These are phyloP conservation scores for Moringa oleifera DNA, from an alignment of 345 rosid species.

Conservation along the genomic window DNA sequence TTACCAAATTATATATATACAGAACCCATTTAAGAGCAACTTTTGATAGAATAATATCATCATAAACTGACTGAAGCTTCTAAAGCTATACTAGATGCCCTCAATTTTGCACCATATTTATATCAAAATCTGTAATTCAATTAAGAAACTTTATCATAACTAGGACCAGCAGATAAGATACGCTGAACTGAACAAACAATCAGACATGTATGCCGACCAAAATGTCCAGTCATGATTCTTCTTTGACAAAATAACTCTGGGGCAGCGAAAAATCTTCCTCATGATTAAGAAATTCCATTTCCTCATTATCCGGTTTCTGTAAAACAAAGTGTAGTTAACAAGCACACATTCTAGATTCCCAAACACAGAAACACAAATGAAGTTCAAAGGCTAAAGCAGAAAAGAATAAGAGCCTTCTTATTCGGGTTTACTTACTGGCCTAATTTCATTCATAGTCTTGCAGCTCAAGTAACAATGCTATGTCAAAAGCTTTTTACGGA, in stretches of 20 bases:
- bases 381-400: neutral
- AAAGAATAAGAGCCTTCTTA: neutral
- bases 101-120: conserved; percentile 12
- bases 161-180: neutral
- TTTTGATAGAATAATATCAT: no score
- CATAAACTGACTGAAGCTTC: neutral
- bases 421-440: no score
- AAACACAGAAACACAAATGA: no score
- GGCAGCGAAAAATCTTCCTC: conserved; percentile 95
- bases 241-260: conserved; percentile 72
- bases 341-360: no score
- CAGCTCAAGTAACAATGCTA: neutral
- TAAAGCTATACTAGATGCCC: conserved; percentile 9
- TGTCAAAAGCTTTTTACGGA: neutral
- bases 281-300: conserved; percentile 63
- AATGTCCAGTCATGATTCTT: conserved; percentile 39
- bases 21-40: no score
- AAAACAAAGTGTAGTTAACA: neutral
- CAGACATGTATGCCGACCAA: conserved; percentile 3
- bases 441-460: neutral
- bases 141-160: neutral
- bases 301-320: conserved; percentile 95
- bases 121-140: conserved; percentile 9
- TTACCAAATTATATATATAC: no score
- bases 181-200: neutral